Conservation (phyloP, 768 basidiomycete species). For the Termitomyces sp. region DNA sequence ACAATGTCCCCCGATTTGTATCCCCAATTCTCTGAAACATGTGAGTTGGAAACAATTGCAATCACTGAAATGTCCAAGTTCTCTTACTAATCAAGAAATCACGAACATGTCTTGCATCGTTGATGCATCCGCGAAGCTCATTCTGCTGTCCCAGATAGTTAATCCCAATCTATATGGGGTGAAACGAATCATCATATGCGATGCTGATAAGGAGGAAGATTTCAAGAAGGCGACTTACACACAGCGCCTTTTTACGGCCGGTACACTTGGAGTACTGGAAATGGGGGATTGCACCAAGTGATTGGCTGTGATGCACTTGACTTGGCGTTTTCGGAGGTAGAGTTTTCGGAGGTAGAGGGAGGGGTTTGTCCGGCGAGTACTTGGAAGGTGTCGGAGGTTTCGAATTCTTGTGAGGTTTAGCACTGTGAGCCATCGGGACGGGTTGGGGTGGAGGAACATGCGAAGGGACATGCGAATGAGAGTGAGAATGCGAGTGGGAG, state of each 20-base stretch:
- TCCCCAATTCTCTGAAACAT: slow-evolving; percentile 29
- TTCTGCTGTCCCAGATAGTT: slow-evolving; percentile 65
- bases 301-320: slow-evolving; percentile 6
- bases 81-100: slow-evolving; percentile 55
- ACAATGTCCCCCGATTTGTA: slow-evolving; percentile 62
- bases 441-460: not conserved
- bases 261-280: slow-evolving; percentile 80
- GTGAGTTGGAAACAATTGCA: not conserved
- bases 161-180: slow-evolving; percentile 61
- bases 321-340: not conserved
- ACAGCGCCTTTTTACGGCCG: slow-evolving; percentile 74
- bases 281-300: slow-evolving; percentile 13
- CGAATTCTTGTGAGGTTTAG: not conserved
- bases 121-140: slow-evolving; percentile 72
- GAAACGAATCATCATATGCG: not conserved
- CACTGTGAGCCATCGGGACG: not conserved
- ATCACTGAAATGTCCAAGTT: not conserved
- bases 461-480: slow-evolving; percentile 19
- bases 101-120: slow-evolving; percentile 69
- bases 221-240: slow-evolving; percentile 41
- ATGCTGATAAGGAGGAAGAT: slow-evolving; percentile 1
- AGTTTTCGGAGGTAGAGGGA: slow-evolving; percentile 1
- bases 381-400: not conserved
- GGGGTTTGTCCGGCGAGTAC: slow-evolving; percentile 2
- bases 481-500: slow-evolving; percentile 10